Evolutionary conservation across 208 protist genomes (phyloP).

Genomic region (Phytomonas sp.): DNA sequence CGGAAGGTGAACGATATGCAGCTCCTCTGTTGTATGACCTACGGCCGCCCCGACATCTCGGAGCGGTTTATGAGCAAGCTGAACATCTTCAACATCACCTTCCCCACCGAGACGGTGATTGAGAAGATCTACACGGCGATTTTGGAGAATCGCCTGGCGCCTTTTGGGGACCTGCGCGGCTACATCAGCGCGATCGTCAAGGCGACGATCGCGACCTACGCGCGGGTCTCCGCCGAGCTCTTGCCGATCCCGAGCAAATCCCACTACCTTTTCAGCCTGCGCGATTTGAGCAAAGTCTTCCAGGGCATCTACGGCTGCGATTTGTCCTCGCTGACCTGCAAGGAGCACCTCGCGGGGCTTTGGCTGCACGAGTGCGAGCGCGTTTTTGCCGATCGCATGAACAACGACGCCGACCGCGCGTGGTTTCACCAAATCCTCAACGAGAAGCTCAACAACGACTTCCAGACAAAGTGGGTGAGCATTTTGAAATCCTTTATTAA

Average conservation of each 20-base stretch:
- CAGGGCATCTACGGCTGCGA: constrained; percentile 93
- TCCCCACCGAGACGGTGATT: constrained; percentile 87
- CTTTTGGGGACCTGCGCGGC: constrained; percentile 90
- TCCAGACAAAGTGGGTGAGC: constrained; percentile 89
- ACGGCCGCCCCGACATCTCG: constrained; percentile 92
- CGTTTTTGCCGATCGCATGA: constrained; percentile 96
- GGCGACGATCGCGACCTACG: constrained; percentile 94
- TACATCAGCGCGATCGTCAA: constrained; percentile 89
- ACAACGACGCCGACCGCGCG: constrained; percentile 85
- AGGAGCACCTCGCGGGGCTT: constrained; percentile 92
- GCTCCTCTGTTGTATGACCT: constrained; percentile 96
- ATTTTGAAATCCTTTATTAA: constrained; percentile 81
- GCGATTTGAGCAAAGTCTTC: constrained; percentile 97
- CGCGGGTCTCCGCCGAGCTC: constrained; percentile 81
- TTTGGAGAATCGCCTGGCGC: constrained; percentile 86
- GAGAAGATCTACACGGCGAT: constrained; percentile 95
- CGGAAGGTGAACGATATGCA: constrained; percentile 95
- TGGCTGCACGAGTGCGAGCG: constrained; percentile 97
- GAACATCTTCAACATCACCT: constrained; percentile 95
- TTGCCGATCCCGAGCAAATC: constrained; percentile 96
- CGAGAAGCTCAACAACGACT: constrained; percentile 89
- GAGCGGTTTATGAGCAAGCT: constrained; percentile 92
- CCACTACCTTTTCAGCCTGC: constrained; percentile 98
- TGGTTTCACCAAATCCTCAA: constrained; percentile 91
- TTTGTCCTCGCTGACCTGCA: constrained; percentile 84